Base-by-base conservation (phyloP, 768 basidiomycete genomes). In the Podaxis sp. region DNA sequence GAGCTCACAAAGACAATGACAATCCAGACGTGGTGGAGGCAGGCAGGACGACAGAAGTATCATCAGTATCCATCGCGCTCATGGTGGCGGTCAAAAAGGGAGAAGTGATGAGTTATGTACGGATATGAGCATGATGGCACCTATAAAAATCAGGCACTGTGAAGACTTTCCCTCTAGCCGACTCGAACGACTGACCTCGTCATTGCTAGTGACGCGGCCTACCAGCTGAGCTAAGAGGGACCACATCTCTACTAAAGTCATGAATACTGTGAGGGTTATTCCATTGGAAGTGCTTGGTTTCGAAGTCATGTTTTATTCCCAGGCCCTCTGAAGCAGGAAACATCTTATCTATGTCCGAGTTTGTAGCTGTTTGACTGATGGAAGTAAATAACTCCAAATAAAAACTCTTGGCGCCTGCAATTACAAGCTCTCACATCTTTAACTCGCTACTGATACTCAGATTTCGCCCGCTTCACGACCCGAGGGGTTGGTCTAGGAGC, bases 51-150 rank as follows among this genome's bases (percentile, higher is more conserved):
- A 92, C 88, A 21, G 90, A 83, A 28, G 83, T 75, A 62, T 90
- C 90, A 67, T 91, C 89, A 38, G 87, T 87, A 58, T 91, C 89
- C 90, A 91, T 91, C 38, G 86, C 81, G 70, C 73, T 82, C 77
- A 77, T 79, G 53, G 64, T 70, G 52, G 61, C 21, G 36, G 32
- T n/a, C 25, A 53, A 47, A 35, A 16, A 18, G 47, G 36, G 47
- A 18, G 42, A 57, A 53, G 36, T 50, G 4, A 35, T 14, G 5
- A 27, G 50, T 38, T 50, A 28, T 36, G 38, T 28, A 35, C 40
- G 27, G 16, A 51, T n/a, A 14, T 18, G 21, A 51, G 44, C 23
- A 13, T 13, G 57, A 47, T 57, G 50, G 55, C 32, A 32, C 47
- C 36, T 25, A n/a, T 21, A 35, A 28, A 51, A 42, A 61, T 18